Base-by-base conservation (phyloP, 2,329 filamentous ascomycete species). In the Arthrobotrys entomopaga region DNA sequence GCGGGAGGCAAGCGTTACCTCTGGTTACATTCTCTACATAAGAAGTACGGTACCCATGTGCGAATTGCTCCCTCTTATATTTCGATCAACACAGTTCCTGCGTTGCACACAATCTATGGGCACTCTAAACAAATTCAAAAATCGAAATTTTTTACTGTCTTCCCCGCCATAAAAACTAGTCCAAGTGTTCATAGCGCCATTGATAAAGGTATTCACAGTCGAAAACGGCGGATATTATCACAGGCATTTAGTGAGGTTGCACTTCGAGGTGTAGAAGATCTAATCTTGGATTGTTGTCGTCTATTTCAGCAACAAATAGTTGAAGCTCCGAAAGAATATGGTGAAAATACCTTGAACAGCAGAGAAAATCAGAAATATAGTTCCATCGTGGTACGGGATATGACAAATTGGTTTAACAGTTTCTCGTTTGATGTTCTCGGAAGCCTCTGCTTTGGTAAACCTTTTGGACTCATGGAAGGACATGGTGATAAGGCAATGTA, bases 1-100 rank as follows among this genome's bases (percentile, higher is more conserved):
- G 90, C 88, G 82, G 89, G 87, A 79, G 91, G 91, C 57, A 88
- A 91, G 77, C 86, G 90, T 0, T 90, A 93, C 79, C 84, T 93
- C n/a, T 87, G 90, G 79, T 89, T 92, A 79, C 88, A 88, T 83
- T 84, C 85, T 29, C 84, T 89, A 77, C 92, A 96, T 80, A 83
- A 89, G 77, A 85, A 85, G 79, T 92, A 95, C 79, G 91, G 90
- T 83, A 81, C 73, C 80, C 78, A 77, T 7, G 65, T 70, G 13
- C 58, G 65, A 8, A 40, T 65, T n/a, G 54, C 65, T 2, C 65
- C 65, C 15, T 53, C 53, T 26, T 70, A 53, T 46, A 40, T 70
- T 26, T 74, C 76, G 24, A 70, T 78, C 42, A 77, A 76, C 19
- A 76, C 70, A 2, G 38, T 57, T 15, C 42, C 53, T 19, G 82